Base-by-base conservation (phyloP, 805 yeast genomes). In the Ogataea pini region DNA sequence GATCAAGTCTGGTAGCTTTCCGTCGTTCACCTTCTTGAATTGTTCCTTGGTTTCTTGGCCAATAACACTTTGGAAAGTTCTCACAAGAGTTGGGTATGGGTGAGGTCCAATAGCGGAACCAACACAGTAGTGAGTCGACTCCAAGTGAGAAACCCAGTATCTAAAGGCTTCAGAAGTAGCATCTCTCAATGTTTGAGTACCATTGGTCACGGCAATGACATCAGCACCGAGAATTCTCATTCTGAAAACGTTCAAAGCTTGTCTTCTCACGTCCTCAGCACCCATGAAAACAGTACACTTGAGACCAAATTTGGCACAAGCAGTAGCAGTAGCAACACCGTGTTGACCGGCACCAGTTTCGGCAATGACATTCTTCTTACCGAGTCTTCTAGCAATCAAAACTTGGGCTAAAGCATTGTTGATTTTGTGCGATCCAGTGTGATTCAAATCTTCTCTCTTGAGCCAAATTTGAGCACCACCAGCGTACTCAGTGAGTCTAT, bases 51-150 rank as follows among this genome's bases (percentile, higher is more conserved):
- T 88, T 74, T 94, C 99, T 44, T 82, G 77, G 60, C 99, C 99
- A 70, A 94, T 94, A 28, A 94, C 95, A 65, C 91, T 82, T 77
- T 94, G 99, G 89, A 94, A 91, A 14, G 99, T 92, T 73, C 98
- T 86, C 28, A 94, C 99, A 68, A 94, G 78, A 16, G 96, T 90
- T 54, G 99, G 99, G 75, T 90, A 94, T 42, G 99, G 99, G 69
- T 94, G 98, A 33, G 99, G 99, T 32, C 99, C 99, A 65, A 94
- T 92, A 38, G 98, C 99, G 2, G 97, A 89, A 44, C 99, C 99
- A 44, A 94, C 96, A 55, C 92, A 86, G 67, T 92, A 94, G 70
- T 94, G 97, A 7, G 99, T 94, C 32, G 87, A 73, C 56, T 82
- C 75, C 55, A 94, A 75, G 60, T 91, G 79, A 3, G 96, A 82